Percentiles rank a stretch among this genome's conserved stretches.
These are phyloP conservation scores for Termitomyces sp. DNA, from an alignment of 768 basidiomycete species.

Conservation along the genomic window DNA sequence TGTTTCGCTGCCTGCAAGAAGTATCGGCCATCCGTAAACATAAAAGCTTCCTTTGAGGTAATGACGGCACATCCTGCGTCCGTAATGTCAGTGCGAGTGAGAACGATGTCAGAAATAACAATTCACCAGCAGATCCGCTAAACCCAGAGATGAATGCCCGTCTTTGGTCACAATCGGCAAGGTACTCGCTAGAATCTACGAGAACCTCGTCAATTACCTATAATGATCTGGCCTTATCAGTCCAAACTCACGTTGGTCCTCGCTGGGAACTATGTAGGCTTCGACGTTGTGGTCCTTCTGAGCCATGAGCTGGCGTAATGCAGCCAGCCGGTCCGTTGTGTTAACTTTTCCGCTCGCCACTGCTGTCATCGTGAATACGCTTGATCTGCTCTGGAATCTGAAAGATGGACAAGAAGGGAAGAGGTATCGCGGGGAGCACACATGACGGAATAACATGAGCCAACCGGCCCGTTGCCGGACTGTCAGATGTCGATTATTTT, in stretches of 20 bases:
- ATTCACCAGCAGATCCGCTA: slow-evolving; percentile 85
- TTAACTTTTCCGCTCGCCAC: slow-evolving; percentile 44
- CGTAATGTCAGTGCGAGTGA: neutral
- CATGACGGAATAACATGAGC: slow-evolving; percentile 13
- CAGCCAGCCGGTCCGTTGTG: slow-evolving; percentile 60
- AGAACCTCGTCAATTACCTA: neutral
- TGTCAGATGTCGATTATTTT: no score
- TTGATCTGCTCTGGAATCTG: neutral
- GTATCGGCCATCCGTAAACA: slow-evolving; percentile 97
- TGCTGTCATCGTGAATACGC: slow-evolving; percentile 30
- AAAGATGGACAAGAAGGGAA: slow-evolving; percentile 1
- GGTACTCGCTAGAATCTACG: slow-evolving; percentile 85
- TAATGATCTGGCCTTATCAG: neutral
- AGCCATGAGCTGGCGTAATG: slow-evolving; percentile 70
- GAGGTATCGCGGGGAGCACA: slow-evolving; percentile 10
- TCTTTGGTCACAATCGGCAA: slow-evolving; percentile 78
- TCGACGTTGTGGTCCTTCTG: slow-evolving; percentile 45
- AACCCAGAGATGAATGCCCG: slow-evolving; percentile 92
- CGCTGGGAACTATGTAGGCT: slow-evolving; percentile 83
- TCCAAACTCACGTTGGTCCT: slow-evolving; percentile 78
- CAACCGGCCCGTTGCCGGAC: slow-evolving; percentile 4
- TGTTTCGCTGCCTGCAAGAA: slow-evolving; percentile 91
- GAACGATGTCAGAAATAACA: neutral
- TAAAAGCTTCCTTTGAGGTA: slow-evolving; percentile 62
- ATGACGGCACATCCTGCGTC: slow-evolving; percentile 70